A percentile compares a stretch with the other conserved stretches of the same genome.
Evolutionary conservation across 83 land plant genomes (phyloP).

Genomic region (Thuja plicata): DNA sequence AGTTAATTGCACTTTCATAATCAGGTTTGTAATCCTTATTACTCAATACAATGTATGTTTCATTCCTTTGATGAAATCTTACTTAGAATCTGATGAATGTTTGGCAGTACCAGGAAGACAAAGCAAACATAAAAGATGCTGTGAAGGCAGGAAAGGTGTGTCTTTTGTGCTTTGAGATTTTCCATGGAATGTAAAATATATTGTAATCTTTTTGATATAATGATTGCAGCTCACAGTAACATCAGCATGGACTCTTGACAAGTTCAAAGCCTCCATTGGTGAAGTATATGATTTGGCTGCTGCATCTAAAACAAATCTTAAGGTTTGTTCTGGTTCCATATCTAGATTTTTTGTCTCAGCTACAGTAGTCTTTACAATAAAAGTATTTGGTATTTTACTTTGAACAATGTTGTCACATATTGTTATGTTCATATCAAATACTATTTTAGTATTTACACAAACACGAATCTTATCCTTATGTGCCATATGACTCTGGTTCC

Average conservation of each 20-base stretch:
- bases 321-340: constrained; percentile 50
- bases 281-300: constrained; percentile 59
- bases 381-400: neutral
- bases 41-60: neutral
- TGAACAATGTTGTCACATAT: neutral
- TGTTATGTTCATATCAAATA: neutral
- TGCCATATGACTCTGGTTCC: neutral
- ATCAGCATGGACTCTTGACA: constrained; percentile 77
- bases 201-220: neutral
- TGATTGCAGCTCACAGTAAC: constrained; percentile 54
- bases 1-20: neutral
- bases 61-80: neutral
- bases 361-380: neutral
- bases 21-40: neutral
- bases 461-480: neutral
- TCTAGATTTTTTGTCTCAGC: neutral
- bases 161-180: neutral
- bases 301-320: constrained; percentile 82
- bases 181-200: neutral
- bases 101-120: constrained; percentile 88
- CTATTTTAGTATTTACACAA: neutral
- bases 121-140: constrained; percentile 75
- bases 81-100: neutral
- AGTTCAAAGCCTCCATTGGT: constrained; percentile 74
- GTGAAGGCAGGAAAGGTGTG: constrained; percentile 80